phyloP scores from a whole-genome alignment of 306 rosid species.

The Corylus heterophylla region DNA sequence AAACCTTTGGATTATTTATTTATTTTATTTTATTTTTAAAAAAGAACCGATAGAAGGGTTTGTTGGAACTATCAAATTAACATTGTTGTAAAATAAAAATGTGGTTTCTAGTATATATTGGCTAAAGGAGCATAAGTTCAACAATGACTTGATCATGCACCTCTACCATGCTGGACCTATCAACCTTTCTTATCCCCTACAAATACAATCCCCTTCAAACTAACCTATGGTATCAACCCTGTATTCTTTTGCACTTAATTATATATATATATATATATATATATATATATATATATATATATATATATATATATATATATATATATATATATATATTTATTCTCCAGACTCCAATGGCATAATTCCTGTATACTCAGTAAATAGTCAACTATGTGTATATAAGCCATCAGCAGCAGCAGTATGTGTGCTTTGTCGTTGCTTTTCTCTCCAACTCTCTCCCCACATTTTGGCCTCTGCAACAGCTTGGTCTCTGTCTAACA shows the following conservation, averaged over 20 bases:
- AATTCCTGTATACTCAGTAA: neutral
- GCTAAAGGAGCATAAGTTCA: too few relatives aligned
- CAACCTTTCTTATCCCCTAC: neutral
- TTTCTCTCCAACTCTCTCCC: constrained; percentile 46
- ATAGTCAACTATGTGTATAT: neutral
- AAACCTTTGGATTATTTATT: too few relatives aligned
- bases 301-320: neutral
- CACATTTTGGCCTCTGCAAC: constrained; percentile 51
- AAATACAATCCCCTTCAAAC: neutral
- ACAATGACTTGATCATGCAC: neutral
- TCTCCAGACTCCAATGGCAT: neutral
- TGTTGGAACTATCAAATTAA: too few relatives aligned
- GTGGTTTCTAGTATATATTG: too few relatives aligned
- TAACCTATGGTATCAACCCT: neutral
- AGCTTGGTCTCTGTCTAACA: constrained; percentile 39
- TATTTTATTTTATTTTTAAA: too few relatives aligned
- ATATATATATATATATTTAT: neutral
- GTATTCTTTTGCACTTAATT: neutral
- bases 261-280: neutral
- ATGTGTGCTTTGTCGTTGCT: constrained; percentile 30
- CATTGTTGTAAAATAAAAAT: too few relatives aligned
- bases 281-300: neutral
- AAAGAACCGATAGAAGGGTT: too few relatives aligned
- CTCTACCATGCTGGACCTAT: neutral
- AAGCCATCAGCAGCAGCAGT: constrained; percentile 21